Percentiles rank a stretch among this genome's conserved stretches.
These are phyloP conservation scores for Phytophthora idaei DNA, from an alignment of 352 stramenopile species.

Conservation along the genomic window DNA sequence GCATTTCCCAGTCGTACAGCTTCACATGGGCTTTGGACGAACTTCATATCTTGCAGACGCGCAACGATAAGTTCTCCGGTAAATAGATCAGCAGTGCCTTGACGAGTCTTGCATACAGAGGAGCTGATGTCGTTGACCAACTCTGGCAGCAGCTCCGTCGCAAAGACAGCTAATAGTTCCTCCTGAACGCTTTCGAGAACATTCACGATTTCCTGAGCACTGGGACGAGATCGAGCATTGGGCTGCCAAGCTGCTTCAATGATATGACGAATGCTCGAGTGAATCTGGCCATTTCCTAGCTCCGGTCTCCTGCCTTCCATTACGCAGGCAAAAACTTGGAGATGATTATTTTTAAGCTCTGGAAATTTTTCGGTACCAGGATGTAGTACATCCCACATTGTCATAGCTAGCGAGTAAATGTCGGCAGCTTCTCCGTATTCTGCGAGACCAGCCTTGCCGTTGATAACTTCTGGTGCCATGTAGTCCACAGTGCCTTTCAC, in stretches of 20 bases:
- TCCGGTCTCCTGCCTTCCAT: slow-evolving; percentile 45
- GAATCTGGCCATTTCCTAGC: slow-evolving; percentile 25
- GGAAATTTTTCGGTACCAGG: slow-evolving; percentile 58
- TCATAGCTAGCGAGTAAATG: slow-evolving; percentile 77
- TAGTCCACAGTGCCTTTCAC: slow-evolving; percentile 80
- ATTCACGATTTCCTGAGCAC: slow-evolving; percentile 43
- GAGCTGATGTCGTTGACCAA: slow-evolving; percentile 30
- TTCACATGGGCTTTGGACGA: slow-evolving; percentile 37
- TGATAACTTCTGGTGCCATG: slow-evolving; percentile 85
- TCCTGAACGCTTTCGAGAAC: slow-evolving; percentile 55
- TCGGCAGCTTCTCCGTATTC: slow-evolving; percentile 71
- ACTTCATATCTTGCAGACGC: slow-evolving; percentile 35
- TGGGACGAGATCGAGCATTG: slow-evolving; percentile 42
- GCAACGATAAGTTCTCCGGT: slow-evolving; percentile 41
- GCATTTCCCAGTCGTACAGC: slow-evolving; percentile 50
- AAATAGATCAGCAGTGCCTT: slow-evolving; percentile 30
- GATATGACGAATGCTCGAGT: slow-evolving; percentile 44
- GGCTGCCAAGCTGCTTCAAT: slow-evolving; percentile 55
- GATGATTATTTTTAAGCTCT: slow-evolving; percentile 49
- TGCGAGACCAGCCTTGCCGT: slow-evolving; percentile 55
- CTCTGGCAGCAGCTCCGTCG: slow-evolving; percentile 31
- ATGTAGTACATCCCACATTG: slow-evolving; percentile 79
- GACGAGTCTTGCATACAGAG: slow-evolving; percentile 20
- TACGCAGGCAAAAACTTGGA: slow-evolving; percentile 54
- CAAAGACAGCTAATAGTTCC: slow-evolving; percentile 41